phyloP scores from a whole-genome alignment of 208 protist genomes.

The Trypanosomatidae sp. region DNA sequence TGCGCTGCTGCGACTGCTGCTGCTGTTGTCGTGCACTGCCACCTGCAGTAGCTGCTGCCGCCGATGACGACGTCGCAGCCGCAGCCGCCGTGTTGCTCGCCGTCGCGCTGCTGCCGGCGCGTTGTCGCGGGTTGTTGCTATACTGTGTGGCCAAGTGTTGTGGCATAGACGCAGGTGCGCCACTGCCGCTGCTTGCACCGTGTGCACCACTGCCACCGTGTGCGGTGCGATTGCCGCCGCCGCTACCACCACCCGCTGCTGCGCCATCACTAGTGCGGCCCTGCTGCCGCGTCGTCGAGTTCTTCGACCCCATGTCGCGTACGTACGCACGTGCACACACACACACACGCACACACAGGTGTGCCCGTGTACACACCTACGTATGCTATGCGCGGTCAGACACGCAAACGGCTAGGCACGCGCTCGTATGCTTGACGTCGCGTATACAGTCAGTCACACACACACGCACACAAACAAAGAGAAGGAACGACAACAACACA shows the following conservation, averaged over 20 bases:
- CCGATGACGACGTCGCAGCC: too few species aligned
- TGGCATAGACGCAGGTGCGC: slow-evolving; percentile 37
- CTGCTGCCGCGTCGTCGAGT: slow-evolving; percentile 11
- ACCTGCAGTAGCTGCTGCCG: background rate
- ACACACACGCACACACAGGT: too few species aligned
- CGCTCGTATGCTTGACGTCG: too few species aligned
- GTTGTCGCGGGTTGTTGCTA: slow-evolving; percentile 19
- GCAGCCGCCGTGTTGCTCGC: slow-evolving; percentile 4
- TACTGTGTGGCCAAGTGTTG: slow-evolving; percentile 60
- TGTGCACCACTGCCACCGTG: slow-evolving; percentile 1
- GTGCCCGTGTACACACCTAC: too few species aligned
- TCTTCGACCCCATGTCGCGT: slow-evolving; percentile 19
- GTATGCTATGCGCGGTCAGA: too few species aligned
- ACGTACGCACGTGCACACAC: too few species aligned
- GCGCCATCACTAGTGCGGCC: background rate
- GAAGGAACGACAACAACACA: too few species aligned
- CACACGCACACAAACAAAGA: too few species aligned
- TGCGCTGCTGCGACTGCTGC: slow-evolving; percentile 10
- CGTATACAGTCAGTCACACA: too few species aligned
- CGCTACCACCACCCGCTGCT: background rate
- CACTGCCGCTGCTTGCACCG: slow-evolving; percentile 1
- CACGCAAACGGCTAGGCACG: too few species aligned
- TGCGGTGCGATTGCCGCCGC: slow-evolving; percentile 2
- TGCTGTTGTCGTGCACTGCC: slow-evolving; percentile 9
- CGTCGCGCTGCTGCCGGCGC: slow-evolving; percentile 8